Conservation (phyloP, 2,329 filamentous ascomycete genomes). For the Ilyonectria destructans region DNA sequence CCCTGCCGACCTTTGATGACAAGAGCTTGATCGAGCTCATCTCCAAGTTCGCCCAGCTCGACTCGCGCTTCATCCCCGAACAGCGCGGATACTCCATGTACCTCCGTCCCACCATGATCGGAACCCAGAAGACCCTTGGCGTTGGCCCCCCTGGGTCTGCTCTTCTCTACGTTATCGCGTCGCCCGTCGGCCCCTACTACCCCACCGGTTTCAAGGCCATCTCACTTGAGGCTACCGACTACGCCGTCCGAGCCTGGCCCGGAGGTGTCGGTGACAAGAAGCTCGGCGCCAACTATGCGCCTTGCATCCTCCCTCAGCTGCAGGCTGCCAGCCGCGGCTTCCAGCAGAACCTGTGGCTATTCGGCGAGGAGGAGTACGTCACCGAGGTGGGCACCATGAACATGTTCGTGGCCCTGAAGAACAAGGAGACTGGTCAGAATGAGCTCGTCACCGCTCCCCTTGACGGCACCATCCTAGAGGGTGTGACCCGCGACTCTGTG, state of each 20-base stretch:
- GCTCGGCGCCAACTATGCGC: slow-evolving; percentile 98
- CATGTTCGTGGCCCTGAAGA: slow-evolving; percentile 89
- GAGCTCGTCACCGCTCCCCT: slow-evolving; percentile 96
- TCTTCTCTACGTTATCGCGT: slow-evolving; percentile 94
- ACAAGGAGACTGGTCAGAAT: slow-evolving; percentile 90
- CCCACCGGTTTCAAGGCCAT: slow-evolving; percentile 98
- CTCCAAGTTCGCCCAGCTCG: slow-evolving; percentile 83
- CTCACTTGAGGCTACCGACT: slow-evolving; percentile 94
- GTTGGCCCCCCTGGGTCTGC: slow-evolving; percentile 94
- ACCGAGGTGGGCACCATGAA: slow-evolving; percentile 99
- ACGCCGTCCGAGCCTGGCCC: slow-evolving; percentile 97
- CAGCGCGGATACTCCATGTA: slow-evolving; percentile 94
- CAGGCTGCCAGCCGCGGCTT: slow-evolving; percentile 92
- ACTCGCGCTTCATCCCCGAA: slow-evolving; percentile 91
- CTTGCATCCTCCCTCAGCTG: slow-evolving; percentile 96
- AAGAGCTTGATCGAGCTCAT: slow-evolving; percentile 86
- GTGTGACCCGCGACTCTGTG: slow-evolving; percentile 93
- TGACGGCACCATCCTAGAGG: slow-evolving; percentile 96
- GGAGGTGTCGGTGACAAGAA: slow-evolving; percentile 99
- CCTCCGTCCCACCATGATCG: slow-evolving; percentile 96
- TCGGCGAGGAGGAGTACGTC: slow-evolving; percentile 94
- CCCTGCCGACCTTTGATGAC: slow-evolving; percentile 87
- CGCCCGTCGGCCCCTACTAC: slow-evolving; percentile 97
- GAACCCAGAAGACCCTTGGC: slow-evolving; percentile 94
- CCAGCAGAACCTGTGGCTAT: slow-evolving; percentile 99